Percentiles rank a stretch among this genome's conserved stretches.
These are phyloP conservation scores for Nepenthes alata DNA, from an alignment of 179 eudicot species.

Conservation along the genomic window DNA sequence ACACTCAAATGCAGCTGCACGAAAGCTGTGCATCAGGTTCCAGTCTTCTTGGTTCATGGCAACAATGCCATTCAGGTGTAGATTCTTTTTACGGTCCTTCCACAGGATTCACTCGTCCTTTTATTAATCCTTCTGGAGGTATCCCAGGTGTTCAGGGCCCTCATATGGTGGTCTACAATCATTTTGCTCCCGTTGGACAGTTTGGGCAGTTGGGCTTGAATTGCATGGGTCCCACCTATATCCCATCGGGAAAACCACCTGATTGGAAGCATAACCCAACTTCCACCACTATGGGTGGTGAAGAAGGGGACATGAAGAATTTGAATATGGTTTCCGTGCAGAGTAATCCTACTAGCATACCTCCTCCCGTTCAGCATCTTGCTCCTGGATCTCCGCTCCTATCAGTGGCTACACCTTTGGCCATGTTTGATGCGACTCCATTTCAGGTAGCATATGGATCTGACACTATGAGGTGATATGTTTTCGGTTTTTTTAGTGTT, in stretches of 20 bases:
- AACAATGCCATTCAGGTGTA: conserved; percentile 42
- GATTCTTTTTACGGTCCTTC: conserved; percentile 88
- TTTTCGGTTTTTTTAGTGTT: no score
- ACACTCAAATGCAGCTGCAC: conserved; percentile 55
- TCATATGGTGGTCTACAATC: conserved; percentile 94
- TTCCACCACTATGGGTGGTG: conserved; percentile 28
- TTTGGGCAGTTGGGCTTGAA: conserved; percentile 94
- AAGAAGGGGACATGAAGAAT: conserved; percentile 49
- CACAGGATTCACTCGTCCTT: conserved; percentile 77
- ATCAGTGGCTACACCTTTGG: conserved; percentile 67
- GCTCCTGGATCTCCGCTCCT: conserved; percentile 75
- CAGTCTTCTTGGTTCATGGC: conserved; percentile 73
- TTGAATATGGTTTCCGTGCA: conserved; percentile 44
- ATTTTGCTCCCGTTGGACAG: conserved; percentile 84
- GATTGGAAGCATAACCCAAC: conserved; percentile 78
- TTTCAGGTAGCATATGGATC: conserved; percentile 53
- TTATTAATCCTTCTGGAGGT: conserved; percentile 69
- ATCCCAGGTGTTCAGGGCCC: conserved; percentile 83
- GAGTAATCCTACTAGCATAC: conserved; percentile 35
- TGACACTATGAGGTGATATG: not conserved
- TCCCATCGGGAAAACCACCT: conserved; percentile 86
- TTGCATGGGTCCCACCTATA: conserved; percentile 85
- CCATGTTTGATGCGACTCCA: conserved; percentile 78
- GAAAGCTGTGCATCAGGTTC: conserved; percentile 43
- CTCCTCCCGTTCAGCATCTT: conserved; percentile 53